Base-by-base conservation (phyloP, 2,329 filamentous ascomycete genomes). In the Colletotrichum sidae region DNA sequence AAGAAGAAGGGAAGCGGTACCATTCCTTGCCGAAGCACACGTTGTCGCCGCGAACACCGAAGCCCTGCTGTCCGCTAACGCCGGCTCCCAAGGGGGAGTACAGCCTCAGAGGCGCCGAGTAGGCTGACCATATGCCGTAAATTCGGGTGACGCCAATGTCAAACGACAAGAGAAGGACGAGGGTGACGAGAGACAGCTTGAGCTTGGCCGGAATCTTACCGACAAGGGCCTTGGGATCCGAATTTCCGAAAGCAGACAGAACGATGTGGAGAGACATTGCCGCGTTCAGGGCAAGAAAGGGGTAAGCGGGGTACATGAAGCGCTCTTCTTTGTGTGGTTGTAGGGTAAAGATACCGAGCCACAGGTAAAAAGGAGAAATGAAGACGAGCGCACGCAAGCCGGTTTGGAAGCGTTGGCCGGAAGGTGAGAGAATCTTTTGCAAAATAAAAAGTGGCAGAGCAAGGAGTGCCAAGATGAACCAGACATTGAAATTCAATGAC, bases 241-340 rank as follows among this genome's bases (percentile, higher is more conserved):
- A 85, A 25, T 88, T 90, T 15, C 94, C 93, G 52, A 97, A 79
- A 42, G 90, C 90, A 11, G 89, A 84, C 13, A 98, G 84, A 2
- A 96, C 73, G 63, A 96, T 91, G 76, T 98, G 94, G 41, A 96
- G 81, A 4, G 92, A 87, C 57, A 97, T 86, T 8, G 95, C 92
- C 3, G 94, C 94, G 72, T 97, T 97, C 41, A 99, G 83, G 0
- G 92, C 91, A 42, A 99, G 83, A 68, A 95, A 93, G 1, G 96
- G 96, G 73, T 99, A 99, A 2, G 89, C 92, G 0, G 96, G 96
- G 73, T 97, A 99, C 94, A 99, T 98, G 81, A 99, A 99, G 7
- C 96, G 86, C 79, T 99, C 96, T 76, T 99, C 96, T 74, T 99
- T 99, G 80, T 99, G 96, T 13, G 96, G 93, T 75, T 99, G 96